Evolutionary conservation across 116 monocot genomes (phyloP).

Genomic region (Posidonia oceanica): DNA sequence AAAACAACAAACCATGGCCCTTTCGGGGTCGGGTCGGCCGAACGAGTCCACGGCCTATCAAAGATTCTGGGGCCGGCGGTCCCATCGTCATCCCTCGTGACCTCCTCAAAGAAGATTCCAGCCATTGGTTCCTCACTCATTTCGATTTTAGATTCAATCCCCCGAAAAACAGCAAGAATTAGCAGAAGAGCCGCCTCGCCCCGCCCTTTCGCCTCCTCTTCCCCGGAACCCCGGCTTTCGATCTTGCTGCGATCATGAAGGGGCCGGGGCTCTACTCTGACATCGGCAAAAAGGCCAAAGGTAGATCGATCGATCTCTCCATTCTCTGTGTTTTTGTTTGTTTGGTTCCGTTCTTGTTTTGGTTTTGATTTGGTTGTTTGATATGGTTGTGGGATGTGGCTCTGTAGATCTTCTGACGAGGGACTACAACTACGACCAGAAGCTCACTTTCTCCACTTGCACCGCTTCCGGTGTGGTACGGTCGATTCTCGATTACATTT

Average conservation of each 20-base stretch:
- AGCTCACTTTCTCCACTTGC: constrained; percentile 52
- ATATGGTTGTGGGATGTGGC: background rate
- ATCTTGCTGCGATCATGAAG: constrained; percentile 30
- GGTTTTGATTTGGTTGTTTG: constrained; percentile 2
- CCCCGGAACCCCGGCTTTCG: background rate
- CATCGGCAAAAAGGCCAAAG: constrained; percentile 69
- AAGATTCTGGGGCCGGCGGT: too few relatives aligned
- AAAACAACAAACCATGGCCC: too few relatives aligned
- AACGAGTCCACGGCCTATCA: too few relatives aligned
- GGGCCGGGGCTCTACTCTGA: constrained; percentile 68
- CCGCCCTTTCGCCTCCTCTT: background rate
- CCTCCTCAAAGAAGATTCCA: too few relatives aligned
- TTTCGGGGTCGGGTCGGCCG: too few relatives aligned
- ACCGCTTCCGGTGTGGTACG: constrained; percentile 64
- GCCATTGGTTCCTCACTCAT: too few relatives aligned
- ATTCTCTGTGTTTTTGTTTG: background rate
- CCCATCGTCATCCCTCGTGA: too few relatives aligned
- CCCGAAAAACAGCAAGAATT: too few relatives aligned
- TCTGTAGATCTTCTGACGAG: constrained; percentile 65
- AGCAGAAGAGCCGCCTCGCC: too few relatives aligned
- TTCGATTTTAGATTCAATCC: too few relatives aligned
- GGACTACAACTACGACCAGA: constrained; percentile 80
- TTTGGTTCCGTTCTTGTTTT: background rate
- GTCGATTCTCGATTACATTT: background rate
- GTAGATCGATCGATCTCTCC: constrained; percentile 6